Base-by-base conservation (phyloP, 352 stramenopile genomes). In the Globisporangium polare region DNA sequence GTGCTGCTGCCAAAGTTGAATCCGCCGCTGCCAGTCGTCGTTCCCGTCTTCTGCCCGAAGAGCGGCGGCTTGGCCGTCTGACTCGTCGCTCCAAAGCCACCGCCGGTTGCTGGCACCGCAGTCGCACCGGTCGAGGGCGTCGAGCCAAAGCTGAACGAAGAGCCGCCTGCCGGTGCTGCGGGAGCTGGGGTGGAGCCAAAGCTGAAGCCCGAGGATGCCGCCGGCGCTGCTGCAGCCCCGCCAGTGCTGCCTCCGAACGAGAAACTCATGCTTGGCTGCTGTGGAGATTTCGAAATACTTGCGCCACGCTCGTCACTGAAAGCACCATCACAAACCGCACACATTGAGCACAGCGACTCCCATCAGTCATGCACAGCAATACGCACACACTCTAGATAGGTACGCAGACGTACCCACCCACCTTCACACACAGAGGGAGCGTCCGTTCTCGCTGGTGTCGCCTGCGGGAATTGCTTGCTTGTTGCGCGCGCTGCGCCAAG, bases 231-330 rank as follows among this genome's bases (percentile, higher is more conserved):
- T 10, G 68, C 58, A 29, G 33, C 12, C 5, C 68, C 67, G 5
- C 68, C 67, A 22, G 37, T 57, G n/a, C 37, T 62, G 10, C 37
- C 62, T 47, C 81, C 78, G 72, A 90, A 90, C 4, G 71, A 80
- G 35, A 89, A 89, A 15, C 76, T 74, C 29, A 69, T 68, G 7
- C 60, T 74, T 74, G 0, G 71, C 31, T 1, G 61, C 53, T 12
- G 80, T 62, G 22, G 66, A 37, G 9, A 20, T 45, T 31, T n/a
- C 17, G n/a, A n/a, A 12, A 17, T 3, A 41, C 35, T 18, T 43
- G 37, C 37, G 37, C n/a, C 10, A 43, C 37, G 37, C 13, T n/a
- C 5, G 37, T n/a, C 1, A 12, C 17, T 43, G 15, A 46, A 46
- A 20, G 5, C 5, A 46, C 15, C 18, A 20, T 46, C 9, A 46